These are phyloP conservation scores for Dryadomyces sulphureus DNA, from an alignment of 2,329 filamentous ascomycete species.

Conservation along the genomic window DNA sequence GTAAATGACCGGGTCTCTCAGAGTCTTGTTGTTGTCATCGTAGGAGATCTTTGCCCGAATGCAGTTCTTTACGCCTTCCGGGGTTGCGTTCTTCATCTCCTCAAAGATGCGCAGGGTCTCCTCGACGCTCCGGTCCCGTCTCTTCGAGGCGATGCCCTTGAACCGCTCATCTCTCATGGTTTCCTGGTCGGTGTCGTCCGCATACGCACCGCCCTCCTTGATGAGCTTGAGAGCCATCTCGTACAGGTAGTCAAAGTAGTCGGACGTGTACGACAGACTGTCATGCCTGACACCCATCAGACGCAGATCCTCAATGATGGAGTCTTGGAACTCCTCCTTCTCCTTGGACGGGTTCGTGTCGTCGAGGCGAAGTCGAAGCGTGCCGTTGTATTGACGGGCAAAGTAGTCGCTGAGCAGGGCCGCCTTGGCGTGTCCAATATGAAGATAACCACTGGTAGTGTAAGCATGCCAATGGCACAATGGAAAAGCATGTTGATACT, in stretches of 20 bases:
- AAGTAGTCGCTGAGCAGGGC: slow-evolving; percentile 79
- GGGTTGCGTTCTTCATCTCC: slow-evolving; percentile 68
- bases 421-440: slow-evolving; percentile 84
- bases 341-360: slow-evolving; percentile 97
- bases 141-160: slow-evolving; percentile 67
- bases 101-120: slow-evolving; percentile 78
- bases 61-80: slow-evolving; percentile 71
- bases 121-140: slow-evolving; percentile 64
- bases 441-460: slow-evolving; percentile 53
- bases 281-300: slow-evolving; percentile 89
- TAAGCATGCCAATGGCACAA: slow-evolving; percentile 6
- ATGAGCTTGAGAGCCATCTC: slow-evolving; percentile 75
- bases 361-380: slow-evolving; percentile 81
- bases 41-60: slow-evolving; percentile 89
- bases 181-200: slow-evolving; percentile 85
- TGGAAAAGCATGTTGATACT: slow-evolving; percentile 17
- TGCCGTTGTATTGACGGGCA: slow-evolving; percentile 85
- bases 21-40: slow-evolving; percentile 86
- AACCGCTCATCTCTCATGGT: slow-evolving; percentile 75
- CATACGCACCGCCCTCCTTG: slow-evolving; percentile 76
- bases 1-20: slow-evolving; percentile 96
- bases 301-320: slow-evolving; percentile 80
- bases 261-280: slow-evolving; percentile 74
- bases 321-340: slow-evolving; percentile 90
- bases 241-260: slow-evolving; percentile 90